A percentile compares a stretch with the other conserved stretches of the same genome.
Evolutionary conservation across 2,329 filamentous ascomycete species (phyloP).

Genomic region (Chrysosporium queenslandicum): DNA sequence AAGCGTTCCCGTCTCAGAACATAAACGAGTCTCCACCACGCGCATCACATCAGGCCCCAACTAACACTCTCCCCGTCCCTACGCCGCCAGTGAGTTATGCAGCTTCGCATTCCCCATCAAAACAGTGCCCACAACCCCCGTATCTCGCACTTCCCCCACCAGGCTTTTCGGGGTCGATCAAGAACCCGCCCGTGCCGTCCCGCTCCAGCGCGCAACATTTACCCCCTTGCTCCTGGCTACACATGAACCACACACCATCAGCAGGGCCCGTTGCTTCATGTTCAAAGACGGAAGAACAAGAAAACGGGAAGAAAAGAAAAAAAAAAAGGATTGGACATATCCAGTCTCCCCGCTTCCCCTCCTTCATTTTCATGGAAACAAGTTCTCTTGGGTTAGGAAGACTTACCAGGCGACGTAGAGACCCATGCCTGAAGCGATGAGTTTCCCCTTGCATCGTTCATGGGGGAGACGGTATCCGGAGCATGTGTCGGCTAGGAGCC

Average conservation of each 20-base stretch:
- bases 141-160: background rate
- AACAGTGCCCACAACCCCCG: background rate
- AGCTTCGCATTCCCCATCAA: background rate
- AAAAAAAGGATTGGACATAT: no score
- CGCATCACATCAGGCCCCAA: no score
- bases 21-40: no score
- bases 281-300: background rate
- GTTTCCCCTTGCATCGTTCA: constrained; percentile 4
- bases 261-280: background rate
- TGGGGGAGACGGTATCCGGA: background rate
- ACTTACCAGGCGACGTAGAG: background rate
- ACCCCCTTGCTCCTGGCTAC: background rate
- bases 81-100: background rate
- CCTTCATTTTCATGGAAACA: background rate
- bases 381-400: background rate
- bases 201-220: background rate
- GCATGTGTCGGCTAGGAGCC: background rate
- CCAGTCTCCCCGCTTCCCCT: no score
- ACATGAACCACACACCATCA: background rate
- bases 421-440: background rate
- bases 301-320: background rate
- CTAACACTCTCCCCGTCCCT: no score
- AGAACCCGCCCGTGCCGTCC: background rate
- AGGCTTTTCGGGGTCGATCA: background rate
- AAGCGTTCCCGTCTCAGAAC: no score